These are phyloP conservation scores for Sporothrix brasiliensis DNA, from an alignment of 2,329 filamentous ascomycete species.

Conservation along the genomic window DNA sequence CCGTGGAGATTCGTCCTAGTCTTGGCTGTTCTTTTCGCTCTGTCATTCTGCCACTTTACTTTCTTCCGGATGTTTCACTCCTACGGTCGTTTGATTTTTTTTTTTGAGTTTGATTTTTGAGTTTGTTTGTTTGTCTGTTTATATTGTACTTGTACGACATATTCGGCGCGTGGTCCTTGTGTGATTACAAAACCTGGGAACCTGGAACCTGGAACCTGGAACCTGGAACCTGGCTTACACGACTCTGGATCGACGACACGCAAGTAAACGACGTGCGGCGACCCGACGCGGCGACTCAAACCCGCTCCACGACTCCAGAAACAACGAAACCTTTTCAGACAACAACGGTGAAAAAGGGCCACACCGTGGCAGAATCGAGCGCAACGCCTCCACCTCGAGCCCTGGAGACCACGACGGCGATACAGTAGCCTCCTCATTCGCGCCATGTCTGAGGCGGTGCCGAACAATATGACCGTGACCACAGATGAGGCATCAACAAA, in stretches of 20 bases:
- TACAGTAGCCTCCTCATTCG: background rate
- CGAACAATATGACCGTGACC: conserved; percentile 1
- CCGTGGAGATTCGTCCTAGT: background rate
- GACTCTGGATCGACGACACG: conserved; percentile 17
- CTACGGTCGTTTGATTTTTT: background rate
- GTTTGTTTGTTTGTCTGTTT: background rate
- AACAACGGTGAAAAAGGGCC: background rate
- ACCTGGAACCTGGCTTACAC: conserved; percentile 1
- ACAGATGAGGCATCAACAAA: background rate
- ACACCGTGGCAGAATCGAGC: background rate
- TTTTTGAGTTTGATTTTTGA: conserved; percentile 11
- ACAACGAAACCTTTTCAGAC: background rate
- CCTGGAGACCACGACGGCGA: conserved; percentile 11
- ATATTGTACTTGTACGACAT: conserved; percentile 6
- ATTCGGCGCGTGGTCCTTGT: conserved; percentile 4
- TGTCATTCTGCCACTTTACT: conserved; percentile 4
- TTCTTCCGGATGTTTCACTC: background rate
- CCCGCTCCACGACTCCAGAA: background rate
- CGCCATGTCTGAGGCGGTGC: conserved; percentile 27
- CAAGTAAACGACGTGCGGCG: conserved; percentile 3
- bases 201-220: background rate
- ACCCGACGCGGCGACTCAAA: background rate
- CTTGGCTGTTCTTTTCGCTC: conserved; percentile 5
- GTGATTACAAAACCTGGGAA: background rate
- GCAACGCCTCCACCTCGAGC: background rate